These are phyloP conservation scores for Setaria italica DNA, from an alignment of 202 grass and related monocot species.

Conservation along the genomic window DNA sequence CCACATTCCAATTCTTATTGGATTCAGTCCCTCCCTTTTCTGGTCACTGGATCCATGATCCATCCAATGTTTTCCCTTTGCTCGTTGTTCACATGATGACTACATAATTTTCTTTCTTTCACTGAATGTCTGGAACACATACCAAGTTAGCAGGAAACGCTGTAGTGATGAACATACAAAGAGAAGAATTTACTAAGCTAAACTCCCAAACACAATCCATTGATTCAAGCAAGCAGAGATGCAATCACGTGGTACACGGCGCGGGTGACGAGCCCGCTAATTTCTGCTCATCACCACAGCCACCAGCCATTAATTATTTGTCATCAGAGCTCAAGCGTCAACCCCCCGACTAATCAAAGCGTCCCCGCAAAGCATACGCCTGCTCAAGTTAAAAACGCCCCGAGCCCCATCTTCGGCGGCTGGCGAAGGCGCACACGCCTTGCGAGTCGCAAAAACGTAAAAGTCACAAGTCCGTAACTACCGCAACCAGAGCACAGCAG, in stretches of 20 bases:
- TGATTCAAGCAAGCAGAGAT: conserved; percentile 35
- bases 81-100: no score
- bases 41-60: no score
- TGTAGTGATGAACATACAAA: no score
- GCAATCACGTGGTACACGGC: conserved; percentile 36
- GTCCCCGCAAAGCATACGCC: conserved; percentile 25
- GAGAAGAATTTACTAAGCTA: background rate
- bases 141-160: no score
- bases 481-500: background rate
- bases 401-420: background rate
- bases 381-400: conserved; percentile 28
- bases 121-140: no score
- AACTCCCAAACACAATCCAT: conserved; percentile 9
- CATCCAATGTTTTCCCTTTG: no score
- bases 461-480: background rate
- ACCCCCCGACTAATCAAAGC: conserved; percentile 11
- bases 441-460: conserved; percentile 9
- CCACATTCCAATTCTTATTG: no score
- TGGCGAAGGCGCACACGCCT: background rate
- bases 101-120: no score
- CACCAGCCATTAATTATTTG: conserved; percentile 30
- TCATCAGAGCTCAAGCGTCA: background rate
- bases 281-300: conserved; percentile 58
- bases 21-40: no score
- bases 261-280: conserved; percentile 60